Base-by-base conservation (phyloP, 495 filamentous ascomycete genomes). In the Neurospora sp. region DNA sequence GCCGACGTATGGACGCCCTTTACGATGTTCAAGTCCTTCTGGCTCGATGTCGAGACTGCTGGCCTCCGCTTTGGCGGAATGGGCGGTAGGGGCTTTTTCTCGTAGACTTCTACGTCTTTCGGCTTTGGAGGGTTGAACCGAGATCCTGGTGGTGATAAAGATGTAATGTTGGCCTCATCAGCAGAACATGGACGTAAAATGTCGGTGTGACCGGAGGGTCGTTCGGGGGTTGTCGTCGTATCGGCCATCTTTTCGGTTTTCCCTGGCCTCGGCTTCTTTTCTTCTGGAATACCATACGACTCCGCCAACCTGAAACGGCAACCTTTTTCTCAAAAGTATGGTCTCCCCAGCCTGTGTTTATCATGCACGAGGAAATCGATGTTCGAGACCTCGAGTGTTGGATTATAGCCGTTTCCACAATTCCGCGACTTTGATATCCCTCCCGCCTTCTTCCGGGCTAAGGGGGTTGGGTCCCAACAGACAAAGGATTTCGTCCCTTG, bases 1-100 rank as follows among this genome's bases (percentile, higher is more conserved):
- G 73, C 35, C 9, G 75, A 54, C 3, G 72, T 76, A n/a, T 70
- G 70, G 44, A 79, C 78, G 31, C 54, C 27, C 54, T 66, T 35
- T 18, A 14, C 27, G 27, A 14, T 66, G 73, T 70, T 76, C 31
- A 78, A 49, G 37, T 81, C 80, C 60, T 77, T 76, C 54, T 66
- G 54, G 74, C 75, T 80, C 40, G 77, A 76, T 14, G 69, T 71
- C 31, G 79, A 80, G 4, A 74, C 23, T 16, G 35, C 11, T 23
- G 78, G 77, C 2, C 71, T 35, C 27, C 75, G 70, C 23, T 72
- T 74, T 35, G 49, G 49, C 12, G 80, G 79, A 4, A 76, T 60
- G 18, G 77, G 74, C 16, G 78, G 80, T 1, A 79, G 72, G 5
- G 78, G 74, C 23, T 74, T 79, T 70, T 74, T 74, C 37, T 76